phyloP scores from a whole-genome alignment of 805 yeast genomes.

The Candida dajiaensis region DNA sequence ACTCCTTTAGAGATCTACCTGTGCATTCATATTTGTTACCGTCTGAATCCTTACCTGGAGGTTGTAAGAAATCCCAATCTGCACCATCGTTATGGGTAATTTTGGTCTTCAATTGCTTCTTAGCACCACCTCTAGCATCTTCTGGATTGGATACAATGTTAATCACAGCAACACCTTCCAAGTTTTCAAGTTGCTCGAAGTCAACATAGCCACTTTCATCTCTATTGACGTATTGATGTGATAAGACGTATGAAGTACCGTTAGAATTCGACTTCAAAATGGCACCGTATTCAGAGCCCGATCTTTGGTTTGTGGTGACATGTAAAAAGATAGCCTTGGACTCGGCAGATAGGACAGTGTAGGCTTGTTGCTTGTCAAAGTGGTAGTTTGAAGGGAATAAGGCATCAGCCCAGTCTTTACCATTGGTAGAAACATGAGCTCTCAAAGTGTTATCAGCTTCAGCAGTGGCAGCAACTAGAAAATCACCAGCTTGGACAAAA shows the following conservation, averaged over 20 bases:
- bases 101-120: constrained; percentile 59
- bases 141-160: constrained; percentile 60
- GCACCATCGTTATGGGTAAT: constrained; percentile 91
- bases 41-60: constrained; percentile 62
- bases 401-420: constrained; percentile 69
- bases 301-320: constrained; percentile 56
- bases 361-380: constrained; percentile 59
- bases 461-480: constrained; percentile 63
- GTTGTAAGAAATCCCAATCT: constrained; percentile 66
- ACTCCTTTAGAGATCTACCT: constrained; percentile 45
- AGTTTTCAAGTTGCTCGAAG: constrained; percentile 73
- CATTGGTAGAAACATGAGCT: constrained; percentile 77
- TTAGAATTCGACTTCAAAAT: constrained; percentile 84
- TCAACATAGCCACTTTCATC: constrained; percentile 74
- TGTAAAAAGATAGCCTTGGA: constrained; percentile 75
- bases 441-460: constrained; percentile 45
- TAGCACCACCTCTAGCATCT: constrained; percentile 36
- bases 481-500: constrained; percentile 65
- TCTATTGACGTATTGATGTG: constrained; percentile 70
- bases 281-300: constrained; percentile 63
- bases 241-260: constrained; percentile 77
- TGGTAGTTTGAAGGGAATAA: constrained; percentile 64
- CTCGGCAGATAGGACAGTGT: constrained; percentile 72
- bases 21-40: constrained; percentile 53
- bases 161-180: constrained; percentile 79